Percentiles rank a stretch among this genome's conserved stretches.
phyloP scores from a whole-genome alignment of 805 yeast genomes.

The Ogataea degrootiae region DNA sequence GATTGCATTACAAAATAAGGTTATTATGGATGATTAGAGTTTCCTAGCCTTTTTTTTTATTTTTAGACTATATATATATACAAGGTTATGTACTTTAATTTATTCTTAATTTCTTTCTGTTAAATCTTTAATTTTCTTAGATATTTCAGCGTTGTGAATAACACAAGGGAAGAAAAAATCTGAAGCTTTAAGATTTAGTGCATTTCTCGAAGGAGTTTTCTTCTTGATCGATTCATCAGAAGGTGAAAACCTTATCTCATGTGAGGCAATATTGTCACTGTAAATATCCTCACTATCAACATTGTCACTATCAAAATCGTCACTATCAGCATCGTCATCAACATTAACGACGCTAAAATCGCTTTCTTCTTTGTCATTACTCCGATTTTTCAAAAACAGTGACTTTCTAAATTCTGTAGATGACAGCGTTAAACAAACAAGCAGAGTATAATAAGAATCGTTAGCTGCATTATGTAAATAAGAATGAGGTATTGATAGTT shows the following conservation, averaged over 20 bases:
- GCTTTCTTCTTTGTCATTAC: neutral
- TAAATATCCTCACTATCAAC: neutral
- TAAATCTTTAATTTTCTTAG: neutral
- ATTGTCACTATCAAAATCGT: neutral
- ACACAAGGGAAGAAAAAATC: neutral
- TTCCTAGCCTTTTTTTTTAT: neutral
- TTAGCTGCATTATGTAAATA: conserved; percentile 30
- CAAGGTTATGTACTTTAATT: neutral
- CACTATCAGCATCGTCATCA: neutral
- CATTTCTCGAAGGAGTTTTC: neutral
- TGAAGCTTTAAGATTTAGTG: neutral
- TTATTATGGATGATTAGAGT: conserved; percentile 22
- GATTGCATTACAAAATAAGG: conserved; percentile 68
- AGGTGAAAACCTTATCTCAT: conserved; percentile 14
- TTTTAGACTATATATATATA: neutral
- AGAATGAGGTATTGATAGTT: conserved; percentile 24
- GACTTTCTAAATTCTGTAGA: conserved; percentile 24
- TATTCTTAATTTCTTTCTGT: neutral
- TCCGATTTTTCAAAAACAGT: conserved; percentile 3
- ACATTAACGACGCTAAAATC: neutral
- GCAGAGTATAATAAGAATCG: conserved; percentile 28
- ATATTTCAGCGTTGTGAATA: neutral
- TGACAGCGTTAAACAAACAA: conserved; percentile 23
- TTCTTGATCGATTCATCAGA: conserved; percentile 10
- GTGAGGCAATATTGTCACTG: neutral